Percentiles rank a stretch among this genome's conserved stretches.
These are phyloP conservation scores for Detonula confervacea DNA, from an alignment of 352 stramenopile genomes.

Conservation along the genomic window DNA sequence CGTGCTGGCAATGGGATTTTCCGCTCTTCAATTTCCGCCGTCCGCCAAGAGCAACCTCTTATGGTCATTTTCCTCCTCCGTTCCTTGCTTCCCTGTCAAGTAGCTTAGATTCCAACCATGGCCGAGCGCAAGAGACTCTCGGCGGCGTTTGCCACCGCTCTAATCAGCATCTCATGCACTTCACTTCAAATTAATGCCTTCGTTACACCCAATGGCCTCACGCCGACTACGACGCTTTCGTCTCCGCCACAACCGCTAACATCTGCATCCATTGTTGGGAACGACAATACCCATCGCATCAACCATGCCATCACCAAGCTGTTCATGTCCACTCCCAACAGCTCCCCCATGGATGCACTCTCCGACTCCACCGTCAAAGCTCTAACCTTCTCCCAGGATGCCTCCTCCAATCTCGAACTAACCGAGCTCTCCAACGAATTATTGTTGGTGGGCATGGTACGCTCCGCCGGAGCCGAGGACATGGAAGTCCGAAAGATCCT, in stretches of 20 bases:
- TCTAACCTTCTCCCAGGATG: constrained; percentile 34
- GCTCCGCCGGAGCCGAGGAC: constrained; percentile 32
- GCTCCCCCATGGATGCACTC: constrained; percentile 42
- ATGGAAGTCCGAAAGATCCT: constrained; percentile 49
- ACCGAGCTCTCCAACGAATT: constrained; percentile 38
- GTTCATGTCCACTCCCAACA: constrained; percentile 22
- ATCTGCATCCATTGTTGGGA: background rate
- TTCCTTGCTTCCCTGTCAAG: too few relatives aligned
- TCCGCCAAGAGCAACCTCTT: too few relatives aligned
- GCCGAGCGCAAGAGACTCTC: background rate
- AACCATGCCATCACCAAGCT: constrained; percentile 11
- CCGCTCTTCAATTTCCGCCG: too few relatives aligned
- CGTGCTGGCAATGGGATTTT: too few relatives aligned
- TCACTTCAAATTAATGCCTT: background rate
- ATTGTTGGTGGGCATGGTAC: constrained; percentile 42
- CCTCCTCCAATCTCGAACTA: constrained; percentile 14
- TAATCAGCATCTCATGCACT: background rate
- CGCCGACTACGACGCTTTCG: background rate
- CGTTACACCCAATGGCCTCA: background rate
- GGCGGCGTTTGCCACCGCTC: constrained; percentile 16
- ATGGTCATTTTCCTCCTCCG: too few relatives aligned
- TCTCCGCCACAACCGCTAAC: background rate
- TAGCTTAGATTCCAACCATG: too few relatives aligned
- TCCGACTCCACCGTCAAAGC: constrained; percentile 38
- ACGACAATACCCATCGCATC: background rate